phyloP scores from a whole-genome alignment of 305 asterid species.

The Rubia balearica region DNA sequence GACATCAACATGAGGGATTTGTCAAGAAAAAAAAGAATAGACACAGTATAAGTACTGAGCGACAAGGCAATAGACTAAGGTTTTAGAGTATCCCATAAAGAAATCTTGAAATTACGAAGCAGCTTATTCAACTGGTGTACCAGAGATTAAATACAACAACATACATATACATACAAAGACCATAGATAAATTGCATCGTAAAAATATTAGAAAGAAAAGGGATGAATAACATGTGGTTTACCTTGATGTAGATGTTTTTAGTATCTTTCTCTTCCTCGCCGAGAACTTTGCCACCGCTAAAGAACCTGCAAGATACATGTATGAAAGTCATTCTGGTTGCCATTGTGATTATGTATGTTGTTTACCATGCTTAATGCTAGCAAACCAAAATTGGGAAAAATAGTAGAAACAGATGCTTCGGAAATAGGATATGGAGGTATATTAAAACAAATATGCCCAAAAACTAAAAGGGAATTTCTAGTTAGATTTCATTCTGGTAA shows the following conservation, averaged over 20 bases:
- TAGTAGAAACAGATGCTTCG: too few species aligned
- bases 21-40: neutral
- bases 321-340: constrained; percentile 23
- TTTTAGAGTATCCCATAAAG: neutral
- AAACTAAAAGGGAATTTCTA: too few species aligned
- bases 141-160: neutral
- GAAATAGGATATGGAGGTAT: too few species aligned
- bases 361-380: too few species aligned
- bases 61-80: neutral
- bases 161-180: neutral
- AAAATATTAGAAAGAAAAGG: neutral
- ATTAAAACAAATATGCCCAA: too few species aligned
- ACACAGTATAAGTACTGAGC: neutral
- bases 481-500: too few species aligned
- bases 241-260: constrained; percentile 86
- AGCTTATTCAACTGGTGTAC: neutral
- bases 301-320: constrained; percentile 22
- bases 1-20: neutral
- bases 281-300: constrained; percentile 49
- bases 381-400: too few species aligned
- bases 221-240: constrained; percentile 11
- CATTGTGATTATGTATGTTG: constrained; percentile 12
- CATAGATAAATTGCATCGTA: neutral
- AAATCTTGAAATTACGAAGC: neutral
- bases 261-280: constrained; percentile 95